phyloP scores from a whole-genome alignment of 2,329 filamentous ascomycete genomes.

The Colletotrichum echinochloae region DNA sequence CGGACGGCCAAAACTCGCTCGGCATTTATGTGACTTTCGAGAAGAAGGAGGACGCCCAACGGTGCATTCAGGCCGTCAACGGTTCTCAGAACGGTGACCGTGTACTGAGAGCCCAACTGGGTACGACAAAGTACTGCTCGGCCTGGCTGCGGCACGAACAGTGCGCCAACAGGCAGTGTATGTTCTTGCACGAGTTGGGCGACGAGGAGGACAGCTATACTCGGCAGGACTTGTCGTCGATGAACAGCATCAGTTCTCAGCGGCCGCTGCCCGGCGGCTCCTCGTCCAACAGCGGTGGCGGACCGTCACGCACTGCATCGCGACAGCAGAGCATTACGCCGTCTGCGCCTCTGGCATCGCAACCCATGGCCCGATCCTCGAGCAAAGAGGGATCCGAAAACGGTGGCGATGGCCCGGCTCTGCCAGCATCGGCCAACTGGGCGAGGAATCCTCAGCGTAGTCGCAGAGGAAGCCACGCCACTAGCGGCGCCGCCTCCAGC shows the following conservation, averaged over 20 bases:
- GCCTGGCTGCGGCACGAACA: constrained; percentile 94
- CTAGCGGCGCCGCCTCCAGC: constrained; percentile 84
- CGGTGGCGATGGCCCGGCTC: constrained; percentile 84
- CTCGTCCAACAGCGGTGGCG: constrained; percentile 50
- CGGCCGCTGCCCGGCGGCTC: constrained; percentile 64
- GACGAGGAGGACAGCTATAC: constrained; percentile 98
- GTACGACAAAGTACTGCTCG: constrained; percentile 98
- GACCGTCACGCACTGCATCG: constrained; percentile 66
- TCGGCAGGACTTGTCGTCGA: constrained; percentile 91
- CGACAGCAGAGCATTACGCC: constrained; percentile 60
- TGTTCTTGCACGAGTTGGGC: constrained; percentile 98
- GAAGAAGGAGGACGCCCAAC: constrained; percentile 87
- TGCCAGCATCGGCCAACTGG: constrained; percentile 95
- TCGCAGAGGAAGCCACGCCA: constrained; percentile 81
- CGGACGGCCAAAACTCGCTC: constrained; percentile 82
- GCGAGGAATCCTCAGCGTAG: constrained; percentile 77
- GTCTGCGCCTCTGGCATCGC: constrained; percentile 56
- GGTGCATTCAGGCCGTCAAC: constrained; percentile 92
- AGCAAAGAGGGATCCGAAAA: constrained; percentile 81
- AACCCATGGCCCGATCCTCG: constrained; percentile 79
- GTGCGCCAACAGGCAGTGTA: constrained; percentile 96
- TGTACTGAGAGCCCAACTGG: constrained; percentile 80
- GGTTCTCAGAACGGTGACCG: constrained; percentile 92
- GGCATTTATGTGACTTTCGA: constrained; percentile 99
- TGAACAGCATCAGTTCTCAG: constrained; percentile 90